Base-by-base conservation (phyloP, 2,329 filamentous ascomycete species). In the Nigrospora sphaerica region DNA sequence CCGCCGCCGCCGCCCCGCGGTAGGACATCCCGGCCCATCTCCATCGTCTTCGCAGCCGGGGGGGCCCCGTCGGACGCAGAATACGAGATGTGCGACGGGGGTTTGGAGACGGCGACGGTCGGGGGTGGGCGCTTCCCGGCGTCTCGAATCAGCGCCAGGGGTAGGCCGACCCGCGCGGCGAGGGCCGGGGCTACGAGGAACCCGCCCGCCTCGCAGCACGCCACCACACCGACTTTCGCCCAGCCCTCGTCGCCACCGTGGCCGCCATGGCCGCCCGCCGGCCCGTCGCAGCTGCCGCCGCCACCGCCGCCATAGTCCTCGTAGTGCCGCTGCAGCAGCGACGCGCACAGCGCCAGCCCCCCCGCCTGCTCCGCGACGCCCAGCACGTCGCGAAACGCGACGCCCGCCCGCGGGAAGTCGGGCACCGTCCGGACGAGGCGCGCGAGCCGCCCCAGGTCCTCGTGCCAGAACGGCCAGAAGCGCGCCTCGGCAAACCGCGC, bases 111-210 rank as follows among this genome's bases (percentile, higher is more conserved):
- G 7, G 73, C 78, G 32, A 80, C 11, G 0, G 64, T 75, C 0
- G 79, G 80, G 9, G 75, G 74, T 0, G 80, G 80, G 0, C 84
- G 72, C 60, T 83, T 85, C 23, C 74, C 74, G 11, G 69, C 71
- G 55, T 77, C 64, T 35, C 80, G 77, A 47, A 83, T 71, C 38
- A 78, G 56, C 7, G 62, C 66, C 49, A 83, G 54, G 2, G 69
- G 74, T 11, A 72, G 32, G 35, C 63, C 46, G 39, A 75, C 54
- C 2, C 42, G 56, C 13, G 34, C 34, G 4, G 75, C 72, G 50
- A 84, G 61, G 2, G 73, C 58, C 11, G 79, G 66, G 1, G 77
- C 80, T 62, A 62, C 82, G 47, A 81, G 46, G 48, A 75, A 75
- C 18, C 80, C 77, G 39, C 81, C 80, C 0, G 69, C 68, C 62